These are phyloP conservation scores for Inonotus obliquus DNA, from an alignment of 1,284 basidiomycete species.

Conservation along the genomic window DNA sequence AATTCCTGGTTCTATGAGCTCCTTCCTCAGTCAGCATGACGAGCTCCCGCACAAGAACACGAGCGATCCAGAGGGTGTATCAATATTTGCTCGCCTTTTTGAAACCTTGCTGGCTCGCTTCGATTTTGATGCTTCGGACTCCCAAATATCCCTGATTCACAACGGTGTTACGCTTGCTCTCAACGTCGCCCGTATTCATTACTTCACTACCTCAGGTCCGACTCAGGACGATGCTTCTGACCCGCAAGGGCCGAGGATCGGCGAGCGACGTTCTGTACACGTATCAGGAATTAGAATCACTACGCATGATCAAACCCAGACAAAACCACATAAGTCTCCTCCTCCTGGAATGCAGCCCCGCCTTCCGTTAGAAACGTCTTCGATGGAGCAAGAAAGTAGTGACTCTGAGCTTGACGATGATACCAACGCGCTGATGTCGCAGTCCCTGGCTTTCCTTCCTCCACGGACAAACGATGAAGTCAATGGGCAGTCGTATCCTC, in stretches of 20 bases:
- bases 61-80: conserved; percentile 47
- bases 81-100: conserved; percentile 79
- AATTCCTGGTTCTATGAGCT: conserved; percentile 65
- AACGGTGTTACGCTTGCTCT: conserved; percentile 57
- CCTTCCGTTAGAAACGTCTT: background rate
- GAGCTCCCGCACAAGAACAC: conserved; percentile 41
- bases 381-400: conserved; percentile 14
- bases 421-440: conserved; percentile 63
- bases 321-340: conserved; percentile 22
- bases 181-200: conserved; percentile 52
- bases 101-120: conserved; percentile 82
- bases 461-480: conserved; percentile 23
- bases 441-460: conserved; percentile 59
- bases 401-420: conserved; percentile 54
- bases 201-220: conserved; percentile 39
- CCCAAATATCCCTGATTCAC: conserved; percentile 62
- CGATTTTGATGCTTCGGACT: conserved; percentile 69
- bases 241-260: conserved; percentile 20
- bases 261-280: conserved; percentile 42
- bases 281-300: conserved; percentile 48
- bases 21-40: conserved; percentile 44
- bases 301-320: conserved; percentile 31
- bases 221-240: conserved; percentile 13
- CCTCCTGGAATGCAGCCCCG: background rate
- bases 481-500: conserved; percentile 43